phyloP scores from a whole-genome alignment of 352 stramenopile species.

The Aphanomyces cochlioides region DNA sequence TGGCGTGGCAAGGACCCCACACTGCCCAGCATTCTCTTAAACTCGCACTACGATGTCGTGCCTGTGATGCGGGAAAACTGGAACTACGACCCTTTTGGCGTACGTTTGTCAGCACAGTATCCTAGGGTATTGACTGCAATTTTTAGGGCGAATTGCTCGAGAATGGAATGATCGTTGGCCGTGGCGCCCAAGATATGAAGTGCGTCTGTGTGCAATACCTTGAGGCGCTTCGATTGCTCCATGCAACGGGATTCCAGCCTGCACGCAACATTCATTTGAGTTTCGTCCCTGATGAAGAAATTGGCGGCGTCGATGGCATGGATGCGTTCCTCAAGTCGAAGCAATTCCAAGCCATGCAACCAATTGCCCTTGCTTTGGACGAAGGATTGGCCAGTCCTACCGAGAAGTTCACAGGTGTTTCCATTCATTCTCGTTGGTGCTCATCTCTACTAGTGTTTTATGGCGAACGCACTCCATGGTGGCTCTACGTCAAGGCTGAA shows the following conservation, averaged over 20 bases:
- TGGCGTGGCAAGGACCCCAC: conserved; percentile 81
- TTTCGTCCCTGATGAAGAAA: conserved; percentile 93
- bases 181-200: conserved; percentile 95
- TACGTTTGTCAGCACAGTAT: conserved; percentile 32
- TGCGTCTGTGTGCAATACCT: conserved; percentile 95
- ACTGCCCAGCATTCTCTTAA: conserved; percentile 89
- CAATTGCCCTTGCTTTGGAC: conserved; percentile 90
- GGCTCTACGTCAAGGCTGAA: conserved; percentile 80
- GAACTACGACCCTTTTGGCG: conserved; percentile 89
- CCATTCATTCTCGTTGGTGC: neutral
- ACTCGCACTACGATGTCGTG: conserved; percentile 97
- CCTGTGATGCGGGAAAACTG: conserved; percentile 84
- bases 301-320: conserved; percentile 91
- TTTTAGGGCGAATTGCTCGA: conserved; percentile 66
- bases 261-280: conserved; percentile 88
- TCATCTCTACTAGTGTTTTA: conserved; percentile 84
- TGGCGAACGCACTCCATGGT: conserved; percentile 92
- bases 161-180: conserved; percentile 90
- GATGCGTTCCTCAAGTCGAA: conserved; percentile 80
- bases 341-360: conserved; percentile 74
- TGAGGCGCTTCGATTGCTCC: conserved; percentile 80
- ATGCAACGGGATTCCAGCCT: conserved; percentile 59
- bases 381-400: conserved; percentile 90
- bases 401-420: conserved; percentile 70
- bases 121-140: conserved; percentile 11